A percentile compares a stretch with the other conserved stretches of the same genome.
phyloP scores from a whole-genome alignment of 805 yeast species.

The Candida succiphila region DNA sequence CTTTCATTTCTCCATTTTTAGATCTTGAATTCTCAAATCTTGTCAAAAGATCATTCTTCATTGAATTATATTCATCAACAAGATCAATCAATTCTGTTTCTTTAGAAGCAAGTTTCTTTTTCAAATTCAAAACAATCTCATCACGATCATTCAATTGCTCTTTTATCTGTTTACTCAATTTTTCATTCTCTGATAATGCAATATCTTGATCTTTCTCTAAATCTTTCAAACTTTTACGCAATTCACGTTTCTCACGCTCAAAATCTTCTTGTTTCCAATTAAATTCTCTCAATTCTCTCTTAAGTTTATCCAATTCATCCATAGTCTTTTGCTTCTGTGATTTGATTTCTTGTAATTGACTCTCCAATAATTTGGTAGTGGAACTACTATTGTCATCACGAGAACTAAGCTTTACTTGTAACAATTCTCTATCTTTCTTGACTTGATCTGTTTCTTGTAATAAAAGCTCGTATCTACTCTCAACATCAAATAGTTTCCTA shows the following conservation, averaged over 20 bases:
- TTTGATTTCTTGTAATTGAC: too few relatives aligned
- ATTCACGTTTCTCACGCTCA: neutral
- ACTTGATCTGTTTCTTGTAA: too few relatives aligned
- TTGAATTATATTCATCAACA: neutral
- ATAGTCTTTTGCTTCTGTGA: neutral
- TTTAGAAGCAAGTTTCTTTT: too few relatives aligned
- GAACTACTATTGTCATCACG: too few relatives aligned
- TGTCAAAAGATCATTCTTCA: neutral
- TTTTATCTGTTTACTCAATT: neutral
- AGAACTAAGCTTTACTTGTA: too few relatives aligned
- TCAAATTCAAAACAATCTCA: neutral
- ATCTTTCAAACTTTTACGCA: neutral
- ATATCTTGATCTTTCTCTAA: neutral
- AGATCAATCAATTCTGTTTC: neutral
- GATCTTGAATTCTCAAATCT: neutral
- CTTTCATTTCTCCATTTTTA: conserved; percentile 9
- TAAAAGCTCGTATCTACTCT: too few relatives aligned
- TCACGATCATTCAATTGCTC: neutral
- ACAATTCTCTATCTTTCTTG: too few relatives aligned
- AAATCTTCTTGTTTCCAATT: neutral
- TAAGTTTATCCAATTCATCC: neutral
- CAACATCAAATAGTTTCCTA: too few relatives aligned
- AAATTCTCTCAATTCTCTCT: neutral
- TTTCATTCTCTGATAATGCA: neutral
- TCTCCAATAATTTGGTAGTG: too few relatives aligned